Base-by-base conservation (phyloP, 169 alveolate genomes). In the Theileria equi region DNA sequence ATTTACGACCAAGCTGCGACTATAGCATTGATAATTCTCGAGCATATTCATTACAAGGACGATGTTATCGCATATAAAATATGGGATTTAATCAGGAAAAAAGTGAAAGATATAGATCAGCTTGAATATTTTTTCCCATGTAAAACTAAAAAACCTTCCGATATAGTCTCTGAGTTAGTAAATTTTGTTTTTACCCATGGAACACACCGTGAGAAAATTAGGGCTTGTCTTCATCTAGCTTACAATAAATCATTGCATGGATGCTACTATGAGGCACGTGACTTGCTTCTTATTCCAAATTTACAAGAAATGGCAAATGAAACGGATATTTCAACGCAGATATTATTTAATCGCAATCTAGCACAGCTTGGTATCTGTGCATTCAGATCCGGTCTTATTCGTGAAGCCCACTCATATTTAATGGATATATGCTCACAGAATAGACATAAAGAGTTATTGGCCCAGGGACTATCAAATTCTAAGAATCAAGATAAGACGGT, bases 301-400 rank as follows among this genome's bases (percentile, higher is more conserved):
- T 84, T 92, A 21, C 94, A 89, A 40, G 96, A 92, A 67, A 74
- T 91, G 84, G 96, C 94, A 19, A 65, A 84, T 36, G 93, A 88
- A 74, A 80, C 94, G 38, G 98, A 94, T 50, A 90, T 92, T 35
- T 78, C 84, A 19, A 92, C 97, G 58, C 98, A 96, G 89, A 94
- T 95, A 32, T 79, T 96, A 63, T 94, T 92, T 84, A 97, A 97
- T 80, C 82, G 99, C 63, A 89, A 94, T 65, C 70, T 94, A 41
- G 98, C 95, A 0, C 98, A 95, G 82, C 80, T 96, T 63, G 99
- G 99, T 2, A 86, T 97, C 32, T 89, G 98, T 54, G 99, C 99
- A 21, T 97, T 96, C 91, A 88, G 98, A 43, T 80, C 82, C 69
- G 98, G 99, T 0, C 80, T 84, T 53, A 90, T 96, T 64, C 86